Percentiles rank a stretch among this genome's conserved stretches.
Conservation (phyloP, 1,284 basidiomycete species). For the Inonotus hispidus region DNA sequence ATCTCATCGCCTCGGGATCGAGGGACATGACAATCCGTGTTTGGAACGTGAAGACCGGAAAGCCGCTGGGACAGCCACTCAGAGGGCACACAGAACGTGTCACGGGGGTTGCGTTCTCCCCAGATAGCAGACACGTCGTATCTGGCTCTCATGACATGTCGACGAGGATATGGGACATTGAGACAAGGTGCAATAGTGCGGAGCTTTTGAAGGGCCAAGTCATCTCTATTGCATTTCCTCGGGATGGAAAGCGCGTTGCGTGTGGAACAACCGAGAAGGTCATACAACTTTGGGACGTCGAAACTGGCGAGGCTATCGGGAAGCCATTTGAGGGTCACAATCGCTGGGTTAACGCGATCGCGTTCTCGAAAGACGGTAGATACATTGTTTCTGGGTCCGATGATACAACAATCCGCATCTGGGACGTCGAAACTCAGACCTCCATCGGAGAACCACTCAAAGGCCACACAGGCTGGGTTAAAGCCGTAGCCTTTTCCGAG, state of each 20-base stretch:
- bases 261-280: slow-evolving; percentile 5
- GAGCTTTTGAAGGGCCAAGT: slow-evolving; percentile 74
- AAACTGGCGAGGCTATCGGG: slow-evolving; percentile 81
- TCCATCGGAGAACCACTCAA: background rate
- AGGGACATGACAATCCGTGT: slow-evolving; percentile 35
- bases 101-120: slow-evolving; percentile 58
- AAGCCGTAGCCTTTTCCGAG: slow-evolving; percentile 9
- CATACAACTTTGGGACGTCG: slow-evolving; percentile 72
- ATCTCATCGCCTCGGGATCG: slow-evolving; percentile 57
- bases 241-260: background rate
- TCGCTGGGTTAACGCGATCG: slow-evolving; percentile 90
- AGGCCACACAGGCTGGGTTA: slow-evolving; percentile 8
- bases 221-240: slow-evolving; percentile 44
- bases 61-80: slow-evolving; percentile 6
- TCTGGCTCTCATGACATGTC: slow-evolving; percentile 87
- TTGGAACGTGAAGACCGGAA: slow-evolving; percentile 20
- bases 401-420: slow-evolving; percentile 89
- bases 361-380: slow-evolving; percentile 72
- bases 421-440: slow-evolving; percentile 41
- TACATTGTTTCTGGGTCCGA: slow-evolving; percentile 84
- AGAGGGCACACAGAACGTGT: slow-evolving; percentile 16
- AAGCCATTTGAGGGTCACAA: slow-evolving; percentile 76
- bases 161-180: slow-evolving; percentile 90
- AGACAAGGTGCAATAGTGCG: slow-evolving; percentile 57
- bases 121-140: slow-evolving; percentile 41